A percentile compares a stretch with the other conserved stretches of the same genome.
Conservation (phyloP, 2,329 filamentous ascomycete species). For the Sarocladium brachiariae region DNA sequence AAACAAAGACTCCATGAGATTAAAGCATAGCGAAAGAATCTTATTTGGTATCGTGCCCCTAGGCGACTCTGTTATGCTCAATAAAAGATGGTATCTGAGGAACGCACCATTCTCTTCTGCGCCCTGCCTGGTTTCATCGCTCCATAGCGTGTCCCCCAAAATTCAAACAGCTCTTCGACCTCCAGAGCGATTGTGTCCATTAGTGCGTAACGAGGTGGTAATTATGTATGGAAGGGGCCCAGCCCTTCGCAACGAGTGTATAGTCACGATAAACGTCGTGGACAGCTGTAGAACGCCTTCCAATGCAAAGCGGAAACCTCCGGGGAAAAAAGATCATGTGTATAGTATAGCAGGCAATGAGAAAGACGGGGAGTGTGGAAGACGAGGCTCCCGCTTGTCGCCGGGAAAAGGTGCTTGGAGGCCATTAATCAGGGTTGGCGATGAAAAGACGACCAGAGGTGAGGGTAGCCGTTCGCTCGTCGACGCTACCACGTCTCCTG, state of each 20-base stretch:
- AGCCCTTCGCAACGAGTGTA: constrained; percentile 8
- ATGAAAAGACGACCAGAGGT: constrained; percentile 70
- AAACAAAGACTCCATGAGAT: neutral
- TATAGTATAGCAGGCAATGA: constrained; percentile 1
- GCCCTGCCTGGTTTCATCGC: neutral
- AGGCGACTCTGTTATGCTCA: neutral
- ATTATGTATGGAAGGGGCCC: constrained; percentile 8
- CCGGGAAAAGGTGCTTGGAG: too few relatives aligned
- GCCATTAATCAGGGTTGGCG: constrained; percentile 67
- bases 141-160: neutral
- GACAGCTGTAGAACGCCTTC: constrained; percentile 6
- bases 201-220: constrained; percentile 3
- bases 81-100: too few relatives aligned
- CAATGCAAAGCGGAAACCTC: constrained; percentile 4
- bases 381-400: too few relatives aligned
- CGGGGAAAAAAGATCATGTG: neutral
- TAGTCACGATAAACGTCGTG: neutral
- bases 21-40: neutral
- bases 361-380: too few relatives aligned
- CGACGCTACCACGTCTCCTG: constrained; percentile 70
- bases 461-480: constrained; percentile 74
- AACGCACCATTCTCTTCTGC: neutral
- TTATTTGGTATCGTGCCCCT: constrained; percentile 2
- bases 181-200: neutral
- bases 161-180: neutral